phyloP scores from a whole-genome alignment of 352 stramenopile genomes.

The Peronospora farinosa region DNA sequence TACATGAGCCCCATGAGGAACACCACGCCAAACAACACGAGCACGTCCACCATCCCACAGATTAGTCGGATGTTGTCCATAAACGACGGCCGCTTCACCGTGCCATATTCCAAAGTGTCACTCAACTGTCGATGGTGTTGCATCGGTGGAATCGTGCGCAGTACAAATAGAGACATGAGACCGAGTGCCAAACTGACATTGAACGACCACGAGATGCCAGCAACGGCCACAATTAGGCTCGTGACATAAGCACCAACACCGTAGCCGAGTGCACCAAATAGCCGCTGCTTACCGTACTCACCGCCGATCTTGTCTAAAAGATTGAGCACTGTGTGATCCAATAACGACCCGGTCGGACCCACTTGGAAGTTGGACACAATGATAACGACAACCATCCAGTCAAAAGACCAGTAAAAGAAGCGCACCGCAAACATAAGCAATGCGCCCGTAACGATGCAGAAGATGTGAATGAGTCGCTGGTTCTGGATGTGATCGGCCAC shows the following conservation, averaged over 20 bases:
- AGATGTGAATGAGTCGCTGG: constrained; percentile 57
- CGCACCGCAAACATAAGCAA: constrained; percentile 54
- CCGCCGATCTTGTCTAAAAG: constrained; percentile 60
- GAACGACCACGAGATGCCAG: constrained; percentile 71
- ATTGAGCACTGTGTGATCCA: constrained; percentile 67
- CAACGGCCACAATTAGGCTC: constrained; percentile 48
- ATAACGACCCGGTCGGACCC: constrained; percentile 48
- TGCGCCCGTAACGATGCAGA: constrained; percentile 50
- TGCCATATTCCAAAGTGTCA: constrained; percentile 22
- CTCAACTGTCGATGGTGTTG: constrained; percentile 26
- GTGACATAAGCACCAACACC: constrained; percentile 59
- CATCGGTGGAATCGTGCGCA: constrained; percentile 55
- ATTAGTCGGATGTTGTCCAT: constrained; percentile 32
- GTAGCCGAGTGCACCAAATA: constrained; percentile 73
- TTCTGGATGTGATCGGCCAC: constrained; percentile 59
- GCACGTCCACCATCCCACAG: constrained; percentile 42
- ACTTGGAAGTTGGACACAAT: constrained; percentile 57
- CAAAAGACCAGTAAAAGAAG: constrained; percentile 50
- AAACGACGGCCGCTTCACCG: constrained; percentile 34
- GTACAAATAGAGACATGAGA: constrained; percentile 50
- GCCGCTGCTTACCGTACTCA: constrained; percentile 79
- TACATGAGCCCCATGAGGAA: constrained; percentile 81
- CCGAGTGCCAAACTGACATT: constrained; percentile 52
- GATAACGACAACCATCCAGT: constrained; percentile 45
- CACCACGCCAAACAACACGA: constrained; percentile 63